Conservation (phyloP, 352 stramenopile genomes). For the Globisporangium yorkense region DNA sequence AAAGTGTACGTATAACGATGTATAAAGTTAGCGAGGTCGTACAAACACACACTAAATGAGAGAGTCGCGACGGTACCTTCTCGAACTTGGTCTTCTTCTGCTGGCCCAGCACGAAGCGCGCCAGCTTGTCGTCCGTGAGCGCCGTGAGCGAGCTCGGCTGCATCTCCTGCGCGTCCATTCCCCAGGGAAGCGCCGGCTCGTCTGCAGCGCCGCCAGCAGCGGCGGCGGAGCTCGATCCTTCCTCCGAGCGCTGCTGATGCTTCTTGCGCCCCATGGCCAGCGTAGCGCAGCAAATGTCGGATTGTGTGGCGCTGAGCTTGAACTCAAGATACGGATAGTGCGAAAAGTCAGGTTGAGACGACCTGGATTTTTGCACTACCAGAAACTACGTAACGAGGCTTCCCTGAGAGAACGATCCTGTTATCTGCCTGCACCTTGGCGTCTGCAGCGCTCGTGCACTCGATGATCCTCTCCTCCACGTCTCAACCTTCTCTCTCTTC, state of each 20-base stretch:
- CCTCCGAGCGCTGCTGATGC: background rate
- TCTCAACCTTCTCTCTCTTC: too few species aligned
- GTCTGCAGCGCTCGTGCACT: too few species aligned
- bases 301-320: background rate
- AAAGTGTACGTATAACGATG: background rate
- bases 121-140: constrained; percentile 76
- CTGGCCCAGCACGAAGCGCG: constrained; percentile 66
- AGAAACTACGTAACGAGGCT: too few species aligned
- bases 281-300: background rate
- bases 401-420: too few species aligned
- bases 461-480: too few species aligned
- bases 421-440: too few species aligned
- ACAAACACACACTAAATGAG: background rate
- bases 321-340: background rate
- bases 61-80: constrained; percentile 30
- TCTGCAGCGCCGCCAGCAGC: background rate
- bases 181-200: constrained; percentile 37
- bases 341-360: background rate
- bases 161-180: constrained; percentile 57
- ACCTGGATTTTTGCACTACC: too few species aligned
- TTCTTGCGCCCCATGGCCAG: constrained; percentile 1
- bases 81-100: constrained; percentile 88
- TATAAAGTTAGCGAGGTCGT: too few species aligned
- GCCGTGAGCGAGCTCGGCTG: constrained; percentile 57
- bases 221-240: background rate